phyloP scores from a whole-genome alignment of 2,329 filamentous ascomycete genomes.

The Dryadomyces sulphureus region DNA sequence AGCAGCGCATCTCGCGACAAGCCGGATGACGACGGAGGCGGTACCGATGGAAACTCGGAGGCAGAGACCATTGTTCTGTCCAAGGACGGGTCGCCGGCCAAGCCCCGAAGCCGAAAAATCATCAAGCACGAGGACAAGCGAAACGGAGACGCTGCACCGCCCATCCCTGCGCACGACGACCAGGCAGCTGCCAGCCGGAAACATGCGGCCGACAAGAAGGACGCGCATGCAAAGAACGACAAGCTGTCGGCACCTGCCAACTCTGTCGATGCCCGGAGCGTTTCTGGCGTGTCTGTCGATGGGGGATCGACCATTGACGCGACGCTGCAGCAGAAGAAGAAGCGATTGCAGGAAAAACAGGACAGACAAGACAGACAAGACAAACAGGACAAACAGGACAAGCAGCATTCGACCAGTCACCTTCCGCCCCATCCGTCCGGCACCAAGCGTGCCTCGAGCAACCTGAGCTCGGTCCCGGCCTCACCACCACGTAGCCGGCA shows the following conservation, averaged over 20 bases:
- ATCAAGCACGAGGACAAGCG: constrained; percentile 51
- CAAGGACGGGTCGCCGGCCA: constrained; percentile 50
- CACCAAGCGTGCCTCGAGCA: constrained; percentile 40
- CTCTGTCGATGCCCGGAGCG: neutral
- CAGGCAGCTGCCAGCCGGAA: constrained; percentile 2
- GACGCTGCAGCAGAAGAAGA: constrained; percentile 31
- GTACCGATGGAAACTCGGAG: constrained; percentile 49
- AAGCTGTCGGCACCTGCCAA: constrained; percentile 10
- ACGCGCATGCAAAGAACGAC: constrained; percentile 4
- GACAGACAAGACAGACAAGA: too few species aligned
- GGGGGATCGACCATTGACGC: constrained; percentile 16
- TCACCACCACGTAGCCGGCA: constrained; percentile 32
- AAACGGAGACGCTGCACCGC: constrained; percentile 30
- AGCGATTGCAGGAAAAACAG: constrained; percentile 28
- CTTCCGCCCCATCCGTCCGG: constrained; percentile 10
- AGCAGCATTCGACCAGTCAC: neutral
- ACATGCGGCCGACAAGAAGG: constrained; percentile 12
- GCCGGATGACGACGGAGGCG: constrained; percentile 27
- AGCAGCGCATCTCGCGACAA: constrained; percentile 16
- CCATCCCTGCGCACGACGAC: neutral
- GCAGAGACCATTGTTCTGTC: constrained; percentile 58
- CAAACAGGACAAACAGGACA: too few species aligned
- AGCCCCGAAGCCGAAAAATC: constrained; percentile 37
- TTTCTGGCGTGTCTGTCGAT: constrained; percentile 13
- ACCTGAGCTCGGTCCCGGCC: constrained; percentile 42